phyloP scores from a whole-genome alignment of 73 alveolate species.

The Tetrahymena borealis region DNA sequence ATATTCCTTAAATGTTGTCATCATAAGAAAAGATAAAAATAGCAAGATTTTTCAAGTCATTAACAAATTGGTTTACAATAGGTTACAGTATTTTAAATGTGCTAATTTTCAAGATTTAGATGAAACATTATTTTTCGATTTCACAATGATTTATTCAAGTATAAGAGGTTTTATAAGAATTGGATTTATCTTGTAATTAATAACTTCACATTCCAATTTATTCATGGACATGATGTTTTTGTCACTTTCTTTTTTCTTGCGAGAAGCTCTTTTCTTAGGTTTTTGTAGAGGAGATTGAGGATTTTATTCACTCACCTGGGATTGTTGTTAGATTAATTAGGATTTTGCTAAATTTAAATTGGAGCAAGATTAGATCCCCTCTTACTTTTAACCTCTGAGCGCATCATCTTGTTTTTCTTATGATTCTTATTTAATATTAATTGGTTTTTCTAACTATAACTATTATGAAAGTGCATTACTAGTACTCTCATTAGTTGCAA shows the following conservation, averaged over 20 bases:
- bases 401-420: neutral
- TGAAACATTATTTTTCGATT: neutral
- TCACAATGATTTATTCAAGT: neutral
- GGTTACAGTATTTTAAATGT: neutral
- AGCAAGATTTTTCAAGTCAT: too few species aligned
- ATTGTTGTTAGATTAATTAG: neutral
- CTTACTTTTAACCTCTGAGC: neutral
- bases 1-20: too few species aligned
- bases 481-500: too few species aligned
- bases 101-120: neutral
- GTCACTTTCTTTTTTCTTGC: neutral
- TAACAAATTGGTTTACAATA: too few species aligned
- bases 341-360: neutral
- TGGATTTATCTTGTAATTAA: neutral
- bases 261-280: neutral
- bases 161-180: neutral
- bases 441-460: neutral
- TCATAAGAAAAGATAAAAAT: too few species aligned
- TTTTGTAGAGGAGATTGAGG: neutral
- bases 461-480: too few species aligned
- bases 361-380: too few species aligned
- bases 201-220: neutral
- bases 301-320: neutral
- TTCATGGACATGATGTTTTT: neutral
- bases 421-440: neutral